These are phyloP conservation scores for Nakazawaea sp. DNA, from an alignment of 805 yeast genomes.

Conservation along the genomic window DNA sequence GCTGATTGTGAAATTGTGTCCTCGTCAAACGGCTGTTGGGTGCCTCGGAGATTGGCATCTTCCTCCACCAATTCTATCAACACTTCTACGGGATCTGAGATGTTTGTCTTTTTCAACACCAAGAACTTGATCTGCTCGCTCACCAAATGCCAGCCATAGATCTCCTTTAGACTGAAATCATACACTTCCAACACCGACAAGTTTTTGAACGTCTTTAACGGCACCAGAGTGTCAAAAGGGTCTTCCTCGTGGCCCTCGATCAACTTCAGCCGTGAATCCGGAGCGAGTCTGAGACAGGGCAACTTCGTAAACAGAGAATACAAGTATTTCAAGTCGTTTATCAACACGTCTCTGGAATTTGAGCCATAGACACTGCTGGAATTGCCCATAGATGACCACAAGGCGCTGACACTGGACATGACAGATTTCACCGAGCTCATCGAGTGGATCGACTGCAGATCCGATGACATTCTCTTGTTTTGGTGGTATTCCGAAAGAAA, in stretches of 20 bases:
- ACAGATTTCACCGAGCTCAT: slow-evolving; percentile 52
- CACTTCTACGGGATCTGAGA: slow-evolving; percentile 46
- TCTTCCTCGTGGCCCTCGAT: slow-evolving; percentile 62
- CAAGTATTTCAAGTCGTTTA: slow-evolving; percentile 42
- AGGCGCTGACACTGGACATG: slow-evolving; percentile 36
- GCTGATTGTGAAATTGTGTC: slow-evolving; percentile 7
- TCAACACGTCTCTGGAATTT: slow-evolving; percentile 33
- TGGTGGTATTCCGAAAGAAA: slow-evolving; percentile 49
- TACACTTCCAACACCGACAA: slow-evolving; percentile 53
- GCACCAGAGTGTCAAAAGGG: slow-evolving; percentile 67
- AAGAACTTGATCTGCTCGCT: slow-evolving; percentile 49
- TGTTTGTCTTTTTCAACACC: slow-evolving; percentile 43
- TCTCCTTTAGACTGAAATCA: slow-evolving; percentile 57
- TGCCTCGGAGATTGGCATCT: slow-evolving; percentile 28
- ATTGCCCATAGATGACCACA: slow-evolving; percentile 27
- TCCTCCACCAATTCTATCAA: slow-evolving; percentile 46
- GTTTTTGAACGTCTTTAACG: slow-evolving; percentile 54
- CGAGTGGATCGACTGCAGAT: slow-evolving; percentile 45
- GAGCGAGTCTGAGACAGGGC: slow-evolving; percentile 56
- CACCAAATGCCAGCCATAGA: slow-evolving; percentile 57
- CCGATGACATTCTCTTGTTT: slow-evolving; percentile 21
- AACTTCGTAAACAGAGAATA: slow-evolving; percentile 59
- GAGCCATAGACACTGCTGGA: slow-evolving; percentile 24
- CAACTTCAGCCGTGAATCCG: slow-evolving; percentile 49
- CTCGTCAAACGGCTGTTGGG: slow-evolving; percentile 14